Evolutionary conservation across 1,139 yeast species (phyloP), one percentile per base, ranked within the genome.

Genomic region (Hansenula lynferdii): DNA sequence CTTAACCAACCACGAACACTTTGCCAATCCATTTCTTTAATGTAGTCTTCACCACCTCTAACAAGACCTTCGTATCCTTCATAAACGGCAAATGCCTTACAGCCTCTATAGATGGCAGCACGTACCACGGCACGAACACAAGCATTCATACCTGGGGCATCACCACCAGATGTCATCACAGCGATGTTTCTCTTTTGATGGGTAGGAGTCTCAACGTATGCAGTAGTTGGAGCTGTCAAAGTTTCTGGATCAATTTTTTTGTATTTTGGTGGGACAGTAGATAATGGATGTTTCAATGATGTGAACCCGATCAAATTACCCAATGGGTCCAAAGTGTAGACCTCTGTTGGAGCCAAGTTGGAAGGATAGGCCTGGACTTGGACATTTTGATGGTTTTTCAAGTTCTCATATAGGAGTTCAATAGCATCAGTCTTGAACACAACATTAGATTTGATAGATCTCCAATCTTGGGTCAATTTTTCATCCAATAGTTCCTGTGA

Each of bases 101-200:
- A 92, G n/a, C 89, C 94, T 45, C 79, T 74, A 64, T 71, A 77
- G 47, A 92, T 85, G 37, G 96, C 95, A 3, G 96, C 77, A 51
- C 98, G 75, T 8, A 92, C 95, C 42, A 92, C 95, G 2, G 97
- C 94, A 50, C 98, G 74, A 15, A 92, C 98, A 36, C 83, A 85
- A 2, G 97, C 90, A 61, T 90, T 89, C 98, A 92, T 92, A 49
- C 98, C 98, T 19, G 96, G 98, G 33, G 97, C 89, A 64, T 90
- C 98, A 60, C 98, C 98, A 52, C 98, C 98, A 2, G 96, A 86
- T 2, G 98, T 92, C 92, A 92, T 86, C 37, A 92, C 94, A 7
- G 95, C 98, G 49, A 92, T 85, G 56, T 83, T 75, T 69, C 78
- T 74, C 39, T 53, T 51, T 21, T 45, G 59, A 60, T 6, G 72